Percentiles rank a stretch among this genome's conserved stretches.
These are phyloP conservation scores for Populus trichocarpa DNA, from an alignment of 441 rosid species.

Conservation along the genomic window DNA sequence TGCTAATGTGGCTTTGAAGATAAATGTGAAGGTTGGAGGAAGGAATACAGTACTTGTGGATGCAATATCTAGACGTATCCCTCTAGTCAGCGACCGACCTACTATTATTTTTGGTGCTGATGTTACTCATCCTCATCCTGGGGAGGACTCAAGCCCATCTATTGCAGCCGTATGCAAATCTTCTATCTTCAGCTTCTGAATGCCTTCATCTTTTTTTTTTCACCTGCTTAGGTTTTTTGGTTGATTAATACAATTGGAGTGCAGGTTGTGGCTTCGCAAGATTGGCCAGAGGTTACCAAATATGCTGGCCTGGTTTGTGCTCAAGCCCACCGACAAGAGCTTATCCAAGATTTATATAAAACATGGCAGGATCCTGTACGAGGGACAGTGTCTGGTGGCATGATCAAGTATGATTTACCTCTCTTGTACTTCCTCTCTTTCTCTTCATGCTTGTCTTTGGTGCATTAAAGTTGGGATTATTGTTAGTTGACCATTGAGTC, in stretches of 20 bases:
- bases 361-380: conserved; percentile 89
- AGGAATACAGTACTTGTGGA: conserved; percentile 3
- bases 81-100: not conserved
- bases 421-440: not conserved
- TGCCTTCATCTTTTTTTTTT: not conserved
- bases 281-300: conserved; percentile 91
- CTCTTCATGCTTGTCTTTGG: not conserved
- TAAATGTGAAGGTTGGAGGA: conserved; percentile 58
- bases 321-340: conserved; percentile 87
- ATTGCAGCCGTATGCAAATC: not conserved
- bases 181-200: not conserved
- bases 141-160: conserved; percentile 4
- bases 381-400: conserved; percentile 79
- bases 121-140: conserved; percentile 42
- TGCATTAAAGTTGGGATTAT: not conserved
- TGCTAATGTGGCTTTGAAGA: conserved; percentile 77
- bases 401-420: conserved; percentile 54
- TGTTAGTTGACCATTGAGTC: not conserved
- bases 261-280: conserved; percentile 89
- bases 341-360: conserved; percentile 79
- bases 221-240: not conserved
- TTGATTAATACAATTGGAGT: conserved; percentile 17
- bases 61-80: not conserved
- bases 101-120: conserved; percentile 48
- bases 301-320: conserved; percentile 88